Conservation (phyloP, 169 alveolate species). For the Plasmodium adleri region DNA sequence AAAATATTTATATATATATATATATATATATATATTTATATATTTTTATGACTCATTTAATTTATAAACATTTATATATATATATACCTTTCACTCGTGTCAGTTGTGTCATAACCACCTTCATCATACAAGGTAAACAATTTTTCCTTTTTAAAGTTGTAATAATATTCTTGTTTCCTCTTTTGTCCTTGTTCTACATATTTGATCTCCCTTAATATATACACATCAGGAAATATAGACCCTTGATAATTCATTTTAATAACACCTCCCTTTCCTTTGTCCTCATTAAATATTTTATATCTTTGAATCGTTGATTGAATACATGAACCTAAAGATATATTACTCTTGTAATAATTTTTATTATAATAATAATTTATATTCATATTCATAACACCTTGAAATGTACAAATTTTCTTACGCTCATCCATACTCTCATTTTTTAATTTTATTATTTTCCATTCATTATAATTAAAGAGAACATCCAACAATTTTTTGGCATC, state of each 20-base stretch:
- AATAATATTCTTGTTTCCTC: slow-evolving; percentile 16
- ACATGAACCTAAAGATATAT: slow-evolving; percentile 15
- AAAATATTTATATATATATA: not conserved
- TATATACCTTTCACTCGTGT: not conserved
- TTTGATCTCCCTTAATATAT: slow-evolving; percentile 12
- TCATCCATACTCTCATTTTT: not conserved
- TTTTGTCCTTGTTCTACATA: not conserved
- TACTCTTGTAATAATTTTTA: slow-evolving; percentile 35
- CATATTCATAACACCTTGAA: slow-evolving; percentile 31
- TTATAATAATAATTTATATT: slow-evolving; percentile 59
- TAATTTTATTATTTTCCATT: slow-evolving; percentile 26
- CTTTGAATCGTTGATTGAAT: slow-evolving; percentile 57
- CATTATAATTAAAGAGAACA: slow-evolving; percentile 37
- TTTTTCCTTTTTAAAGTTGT: slow-evolving; percentile 24
- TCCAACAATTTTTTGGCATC: not conserved
- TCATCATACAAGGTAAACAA: not conserved
- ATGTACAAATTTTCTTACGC: not conserved
- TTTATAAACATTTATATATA: not conserved
- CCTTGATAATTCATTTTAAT: not conserved
- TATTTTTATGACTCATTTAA: too few species aligned
- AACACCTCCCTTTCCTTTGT: not conserved
- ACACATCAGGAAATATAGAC: slow-evolving; percentile 42
- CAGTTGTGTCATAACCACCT: not conserved
- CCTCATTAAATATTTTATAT: not conserved
- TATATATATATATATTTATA: not conserved